phyloP scores from a whole-genome alignment of 805 yeast genomes.

The Saturnispora mendoncae region DNA sequence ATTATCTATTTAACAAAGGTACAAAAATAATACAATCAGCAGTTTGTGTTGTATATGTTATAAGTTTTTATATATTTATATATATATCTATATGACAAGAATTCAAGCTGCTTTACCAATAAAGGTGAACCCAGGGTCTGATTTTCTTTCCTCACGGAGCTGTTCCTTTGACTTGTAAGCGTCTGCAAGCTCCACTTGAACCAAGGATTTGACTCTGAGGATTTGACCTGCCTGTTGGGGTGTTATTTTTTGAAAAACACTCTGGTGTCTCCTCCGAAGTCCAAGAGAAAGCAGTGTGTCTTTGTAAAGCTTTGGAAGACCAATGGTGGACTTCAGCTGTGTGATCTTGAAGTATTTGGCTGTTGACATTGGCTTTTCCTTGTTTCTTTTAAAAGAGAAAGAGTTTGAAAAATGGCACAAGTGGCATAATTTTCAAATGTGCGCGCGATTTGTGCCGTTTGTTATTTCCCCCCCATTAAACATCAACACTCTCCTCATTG shows the following conservation, averaged over 20 bases:
- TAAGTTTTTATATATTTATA: no score
- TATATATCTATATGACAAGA: no score
- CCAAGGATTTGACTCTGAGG: conserved; percentile 75
- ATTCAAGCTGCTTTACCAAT: neutral
- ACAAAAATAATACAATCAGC: no score
- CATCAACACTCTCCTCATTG: no score
- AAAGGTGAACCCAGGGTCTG: conserved; percentile 51
- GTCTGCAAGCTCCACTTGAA: conserved; percentile 67
- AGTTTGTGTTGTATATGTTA: no score
- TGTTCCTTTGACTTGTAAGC: conserved; percentile 41
- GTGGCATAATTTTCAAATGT: no score
- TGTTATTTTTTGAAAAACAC: conserved; percentile 61
- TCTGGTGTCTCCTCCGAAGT: conserved; percentile 61
- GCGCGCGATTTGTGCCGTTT: no score
- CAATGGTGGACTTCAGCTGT: conserved; percentile 75
- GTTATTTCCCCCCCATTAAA: no score
- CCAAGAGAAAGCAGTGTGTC: conserved; percentile 67
- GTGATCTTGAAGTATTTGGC: conserved; percentile 60
- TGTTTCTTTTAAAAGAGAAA: no score
- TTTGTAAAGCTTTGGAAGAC: conserved; percentile 62
- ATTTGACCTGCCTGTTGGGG: conserved; percentile 83
- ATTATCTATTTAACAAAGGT: neutral
- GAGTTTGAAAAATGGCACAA: no score
- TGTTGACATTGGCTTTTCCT: no score
- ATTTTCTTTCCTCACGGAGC: conserved; percentile 47